phyloP scores from a whole-genome alignment of 176 grass and related monocot species.

The Lolium perenne region DNA sequence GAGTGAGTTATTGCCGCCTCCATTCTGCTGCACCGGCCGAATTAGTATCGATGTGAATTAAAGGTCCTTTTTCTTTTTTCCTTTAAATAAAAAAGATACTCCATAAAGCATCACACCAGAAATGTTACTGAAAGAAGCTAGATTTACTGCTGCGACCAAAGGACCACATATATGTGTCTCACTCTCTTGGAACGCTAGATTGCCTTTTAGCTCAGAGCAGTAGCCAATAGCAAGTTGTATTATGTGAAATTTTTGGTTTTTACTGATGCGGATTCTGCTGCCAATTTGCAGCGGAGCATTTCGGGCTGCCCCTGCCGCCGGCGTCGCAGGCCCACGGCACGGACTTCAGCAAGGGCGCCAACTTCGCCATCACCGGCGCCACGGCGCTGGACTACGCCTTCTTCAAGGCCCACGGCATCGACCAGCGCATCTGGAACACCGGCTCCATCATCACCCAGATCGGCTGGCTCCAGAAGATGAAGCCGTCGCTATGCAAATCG shows the following conservation, averaged over 20 bases:
- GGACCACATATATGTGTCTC: neutral
- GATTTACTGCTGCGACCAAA: neutral
- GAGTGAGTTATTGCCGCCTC: slow-evolving; percentile 38
- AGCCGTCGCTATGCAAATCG: slow-evolving; percentile 79
- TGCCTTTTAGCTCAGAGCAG: slow-evolving; percentile 4
- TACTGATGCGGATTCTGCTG: slow-evolving; percentile 2
- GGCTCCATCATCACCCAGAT: slow-evolving; percentile 86
- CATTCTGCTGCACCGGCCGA: neutral
- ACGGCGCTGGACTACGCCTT: slow-evolving; percentile 76
- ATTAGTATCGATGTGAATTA: neutral
- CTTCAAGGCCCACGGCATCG: slow-evolving; percentile 74
- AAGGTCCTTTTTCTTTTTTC: slow-evolving; percentile 1
- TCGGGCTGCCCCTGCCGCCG: slow-evolving; percentile 79
- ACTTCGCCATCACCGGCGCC: slow-evolving; percentile 89
- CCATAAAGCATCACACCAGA: neutral
- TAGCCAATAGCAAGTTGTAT: neutral
- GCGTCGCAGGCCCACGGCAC: slow-evolving; percentile 59
- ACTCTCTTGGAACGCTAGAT: neutral
- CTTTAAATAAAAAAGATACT: neutral
- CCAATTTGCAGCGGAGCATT: slow-evolving; percentile 63
- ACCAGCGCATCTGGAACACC: slow-evolving; percentile 79
- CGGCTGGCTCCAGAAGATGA: slow-evolving; percentile 84
- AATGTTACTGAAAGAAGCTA: neutral
- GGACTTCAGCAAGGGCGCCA: slow-evolving; percentile 81
- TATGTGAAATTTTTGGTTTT: neutral